These are phyloP conservation scores for Haberlea rhodopensis DNA, from an alignment of 257 asterid genomes.

Conservation along the genomic window DNA sequence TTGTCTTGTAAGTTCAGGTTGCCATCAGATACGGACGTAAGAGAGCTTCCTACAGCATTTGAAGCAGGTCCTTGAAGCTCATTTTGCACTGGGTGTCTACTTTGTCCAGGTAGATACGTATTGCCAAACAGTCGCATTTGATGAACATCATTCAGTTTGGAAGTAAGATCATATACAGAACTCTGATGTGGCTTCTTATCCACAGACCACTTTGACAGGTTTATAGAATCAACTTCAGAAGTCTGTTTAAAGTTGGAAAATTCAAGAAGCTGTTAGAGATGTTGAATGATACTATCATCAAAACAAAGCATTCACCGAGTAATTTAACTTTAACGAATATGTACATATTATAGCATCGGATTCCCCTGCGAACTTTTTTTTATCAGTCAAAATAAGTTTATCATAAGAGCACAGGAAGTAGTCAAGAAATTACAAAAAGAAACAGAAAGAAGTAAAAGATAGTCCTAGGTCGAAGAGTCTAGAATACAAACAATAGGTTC, in stretches of 20 bases:
- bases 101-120: constrained; percentile 41
- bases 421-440: no score
- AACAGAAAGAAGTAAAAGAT: no score
- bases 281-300: not conserved
- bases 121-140: constrained; percentile 35
- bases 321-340: constrained; percentile 12
- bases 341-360: not conserved
- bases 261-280: constrained; percentile 16
- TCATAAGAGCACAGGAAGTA: no score
- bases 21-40: constrained; percentile 39
- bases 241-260: constrained; percentile 43
- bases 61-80: constrained; percentile 38
- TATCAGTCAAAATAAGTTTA: no score
- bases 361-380: no score
- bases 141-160: constrained; percentile 38
- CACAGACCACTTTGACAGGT: constrained; percentile 45
- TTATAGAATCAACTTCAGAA: constrained; percentile 39
- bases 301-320: constrained; percentile 1
- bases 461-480: no score
- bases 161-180: constrained; percentile 31
- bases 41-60: constrained; percentile 38
- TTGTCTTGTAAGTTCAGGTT: constrained; percentile 43
- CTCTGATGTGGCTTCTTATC: constrained; percentile 46
- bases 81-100: constrained; percentile 36
- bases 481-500: no score